phyloP scores from a whole-genome alignment of 225 moss, liverwort and hornwort genomes.

The Pseudoscleropodium purum region DNA sequence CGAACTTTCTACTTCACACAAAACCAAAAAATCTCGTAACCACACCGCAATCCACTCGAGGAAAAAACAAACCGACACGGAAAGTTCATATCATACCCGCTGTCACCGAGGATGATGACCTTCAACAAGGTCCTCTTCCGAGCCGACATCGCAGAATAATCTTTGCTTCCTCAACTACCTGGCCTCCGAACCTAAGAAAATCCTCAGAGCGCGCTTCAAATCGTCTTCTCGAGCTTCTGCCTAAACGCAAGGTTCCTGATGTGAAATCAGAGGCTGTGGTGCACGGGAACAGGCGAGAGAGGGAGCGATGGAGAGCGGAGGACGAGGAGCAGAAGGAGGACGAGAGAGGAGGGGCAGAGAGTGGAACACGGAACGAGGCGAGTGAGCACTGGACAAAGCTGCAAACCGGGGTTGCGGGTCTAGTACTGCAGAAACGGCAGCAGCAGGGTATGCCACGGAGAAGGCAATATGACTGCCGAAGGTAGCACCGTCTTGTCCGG shows the following conservation, averaged over 20 bases:
- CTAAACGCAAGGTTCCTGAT: background rate
- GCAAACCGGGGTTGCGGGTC: background rate
- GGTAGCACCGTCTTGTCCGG: background rate
- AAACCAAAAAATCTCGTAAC: background rate
- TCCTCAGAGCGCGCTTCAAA: background rate
- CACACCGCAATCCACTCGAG: background rate
- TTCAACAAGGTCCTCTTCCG: constrained; percentile 89
- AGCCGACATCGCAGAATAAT: constrained; percentile 58
- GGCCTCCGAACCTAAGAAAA: background rate
- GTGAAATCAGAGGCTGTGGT: background rate
- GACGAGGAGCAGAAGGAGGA: background rate
- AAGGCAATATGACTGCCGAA: background rate
- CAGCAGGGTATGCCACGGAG: background rate
- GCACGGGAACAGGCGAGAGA: background rate
- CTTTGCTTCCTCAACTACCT: background rate
- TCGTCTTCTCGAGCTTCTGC: background rate
- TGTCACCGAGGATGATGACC: constrained; percentile 97
- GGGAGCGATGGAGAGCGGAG: background rate
- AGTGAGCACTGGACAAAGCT: background rate
- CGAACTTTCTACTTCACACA: background rate
- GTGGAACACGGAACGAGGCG: background rate
- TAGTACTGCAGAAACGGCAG: background rate
- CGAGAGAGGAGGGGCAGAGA: background rate
- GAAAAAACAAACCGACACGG: no score
- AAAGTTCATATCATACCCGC: constrained; percentile 39